Evolutionary conservation across 83 land plant species (phyloP).

Genomic region (Isoetes engelmannii): DNA sequence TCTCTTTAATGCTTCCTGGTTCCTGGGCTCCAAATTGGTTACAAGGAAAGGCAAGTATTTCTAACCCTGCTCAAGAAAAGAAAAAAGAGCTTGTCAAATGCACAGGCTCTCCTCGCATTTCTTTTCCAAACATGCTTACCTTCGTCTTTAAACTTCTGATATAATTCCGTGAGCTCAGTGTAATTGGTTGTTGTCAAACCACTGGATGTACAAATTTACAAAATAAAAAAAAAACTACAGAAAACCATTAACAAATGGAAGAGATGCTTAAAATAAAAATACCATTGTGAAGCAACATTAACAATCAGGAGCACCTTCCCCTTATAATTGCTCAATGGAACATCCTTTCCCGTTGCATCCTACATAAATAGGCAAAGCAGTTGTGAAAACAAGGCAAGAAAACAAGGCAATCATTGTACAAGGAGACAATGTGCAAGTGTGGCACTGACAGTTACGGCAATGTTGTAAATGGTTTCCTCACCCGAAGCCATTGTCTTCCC

Average conservation of each 20-base stretch:
- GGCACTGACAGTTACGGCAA: too few species aligned
- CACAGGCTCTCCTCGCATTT: background rate
- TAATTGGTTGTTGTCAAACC: conserved; percentile 76
- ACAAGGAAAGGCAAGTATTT: conserved; percentile 73
- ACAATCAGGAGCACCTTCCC: conserved; percentile 11
- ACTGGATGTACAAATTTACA: conserved; percentile 34
- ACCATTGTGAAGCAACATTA: conserved; percentile 10
- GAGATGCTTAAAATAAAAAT: background rate
- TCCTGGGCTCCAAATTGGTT: conserved; percentile 82
- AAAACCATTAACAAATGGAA: background rate
- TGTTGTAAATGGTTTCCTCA: too few species aligned
- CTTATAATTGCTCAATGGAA: background rate
- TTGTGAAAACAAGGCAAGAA: too few species aligned
- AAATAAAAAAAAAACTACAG: background rate
- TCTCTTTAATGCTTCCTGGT: conserved; percentile 70
- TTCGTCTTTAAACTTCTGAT: conserved; percentile 59
- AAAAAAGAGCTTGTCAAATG: background rate
- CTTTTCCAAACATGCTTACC: conserved; percentile 25
- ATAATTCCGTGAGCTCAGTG: conserved; percentile 55
- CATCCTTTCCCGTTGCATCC: conserved; percentile 6
- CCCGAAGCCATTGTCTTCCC: too few species aligned
- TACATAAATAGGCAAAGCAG: background rate
- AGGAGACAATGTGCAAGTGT: too few species aligned
- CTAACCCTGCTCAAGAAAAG: conserved; percentile 36
- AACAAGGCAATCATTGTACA: too few species aligned